phyloP scores from a whole-genome alignment of 208 protist genomes.

The Acanthamoeba sp. region DNA sequence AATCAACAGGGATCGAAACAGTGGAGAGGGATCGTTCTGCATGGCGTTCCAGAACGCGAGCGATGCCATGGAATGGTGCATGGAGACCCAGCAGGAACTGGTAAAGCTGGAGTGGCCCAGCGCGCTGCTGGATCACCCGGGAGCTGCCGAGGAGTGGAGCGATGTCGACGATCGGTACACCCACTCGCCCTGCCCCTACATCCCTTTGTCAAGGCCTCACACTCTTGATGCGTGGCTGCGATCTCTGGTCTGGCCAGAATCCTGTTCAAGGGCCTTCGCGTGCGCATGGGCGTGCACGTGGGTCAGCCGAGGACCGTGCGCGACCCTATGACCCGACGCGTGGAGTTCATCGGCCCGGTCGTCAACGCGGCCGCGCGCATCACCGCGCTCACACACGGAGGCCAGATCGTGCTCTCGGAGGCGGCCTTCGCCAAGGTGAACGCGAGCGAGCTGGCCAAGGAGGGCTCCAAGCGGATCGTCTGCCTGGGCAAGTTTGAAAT shows the following conservation, averaged over 20 bases:
- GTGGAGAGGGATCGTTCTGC: constrained; percentile 67
- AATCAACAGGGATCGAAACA: neutral
- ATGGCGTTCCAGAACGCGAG: constrained; percentile 59
- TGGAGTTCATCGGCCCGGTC: constrained; percentile 52
- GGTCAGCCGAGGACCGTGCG: constrained; percentile 7
- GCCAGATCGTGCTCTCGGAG: constrained; percentile 42
- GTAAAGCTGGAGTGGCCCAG: constrained; percentile 40
- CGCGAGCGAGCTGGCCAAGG: neutral
- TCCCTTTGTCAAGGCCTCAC: neutral
- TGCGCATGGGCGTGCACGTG: constrained; percentile 62
- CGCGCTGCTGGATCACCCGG: constrained; percentile 59
- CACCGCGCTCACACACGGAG: constrained; percentile 45
- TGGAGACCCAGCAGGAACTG: constrained; percentile 55
- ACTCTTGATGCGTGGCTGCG: too few relatives aligned
- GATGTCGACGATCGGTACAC: constrained; percentile 32
- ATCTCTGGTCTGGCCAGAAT: too few relatives aligned
- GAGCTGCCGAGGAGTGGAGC: constrained; percentile 57
- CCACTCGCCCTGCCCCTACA: neutral
- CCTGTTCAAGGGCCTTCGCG: constrained; percentile 39
- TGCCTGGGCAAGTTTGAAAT: constrained; percentile 62
- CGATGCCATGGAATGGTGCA: constrained; percentile 47
- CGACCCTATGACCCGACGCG: constrained; percentile 36
- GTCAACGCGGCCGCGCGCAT: constrained; percentile 37
- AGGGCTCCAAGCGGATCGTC: neutral
- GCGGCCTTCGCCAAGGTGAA: constrained; percentile 49